Base-by-base conservation (phyloP, 805 yeast species). In the Wickerhamiella nectarea region DNA sequence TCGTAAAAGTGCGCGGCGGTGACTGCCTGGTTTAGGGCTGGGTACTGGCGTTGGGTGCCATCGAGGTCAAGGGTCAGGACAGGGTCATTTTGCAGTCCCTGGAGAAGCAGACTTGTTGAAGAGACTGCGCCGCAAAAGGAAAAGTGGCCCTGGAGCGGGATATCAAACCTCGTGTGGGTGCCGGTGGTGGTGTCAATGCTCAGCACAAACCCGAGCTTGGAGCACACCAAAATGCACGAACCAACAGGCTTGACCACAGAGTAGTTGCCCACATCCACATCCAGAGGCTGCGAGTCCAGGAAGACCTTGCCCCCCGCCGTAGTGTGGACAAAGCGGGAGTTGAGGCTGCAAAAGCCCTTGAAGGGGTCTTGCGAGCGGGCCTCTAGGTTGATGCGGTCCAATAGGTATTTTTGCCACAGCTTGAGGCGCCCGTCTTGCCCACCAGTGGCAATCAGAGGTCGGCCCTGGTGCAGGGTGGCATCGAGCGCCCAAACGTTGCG, bases 361-460 rank as follows among this genome's bases (percentile, higher is more conserved):
- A 60, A 52, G 6, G 63, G 52, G 35, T 24, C 26, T 56, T 53
- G 46, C 35, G 67, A 64, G 11, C 6, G 2, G 20, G 21, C 25
- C 3, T 17, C 34, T n/a, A 9, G 4, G 8, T 9, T 4, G n/a
- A 21, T 10, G 22, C 37, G 40, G 25, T 38, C 18, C 14, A 40
- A n/a, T 19, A 40, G 4, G 24, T 34, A 40, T n/a, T 40, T 22
- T 17, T 36, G 80, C 55, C 78, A 75, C 4, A 81, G 51, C 49
- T 81, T 70, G 1, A 87, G 61, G 51, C 81, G 73, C 0, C 96
- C 96, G 62, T 91, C 98, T 33, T 94, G 93, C 29, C 98, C 98
- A 34, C 95, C 91, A 10, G 95, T 82, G 2, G 76, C 86, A 6
- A 80, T 76, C 2, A 78, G 51, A 9, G 42, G 42, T 3, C n/a